Evolutionary conservation across 805 yeast genomes (phyloP).

Genomic region (Saturnispora mendoncae): DNA sequence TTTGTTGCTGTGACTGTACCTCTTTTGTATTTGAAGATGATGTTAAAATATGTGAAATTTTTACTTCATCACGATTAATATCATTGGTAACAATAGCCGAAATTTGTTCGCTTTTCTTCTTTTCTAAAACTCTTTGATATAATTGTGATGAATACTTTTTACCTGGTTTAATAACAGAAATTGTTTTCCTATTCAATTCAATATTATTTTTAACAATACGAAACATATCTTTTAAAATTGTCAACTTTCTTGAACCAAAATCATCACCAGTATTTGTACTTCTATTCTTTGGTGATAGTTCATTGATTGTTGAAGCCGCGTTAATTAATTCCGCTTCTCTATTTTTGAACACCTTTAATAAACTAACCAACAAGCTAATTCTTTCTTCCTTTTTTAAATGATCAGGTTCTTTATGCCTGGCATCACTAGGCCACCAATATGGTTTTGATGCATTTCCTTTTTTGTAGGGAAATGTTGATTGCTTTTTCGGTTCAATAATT

Average conservation of each 20-base stretch:
- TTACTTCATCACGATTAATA: background rate
- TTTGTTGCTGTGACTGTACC: background rate
- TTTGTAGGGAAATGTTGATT: slow-evolving; percentile 55
- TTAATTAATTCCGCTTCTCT: slow-evolving; percentile 18
- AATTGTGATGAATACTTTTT: slow-evolving; percentile 24
- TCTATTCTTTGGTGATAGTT: slow-evolving; percentile 15
- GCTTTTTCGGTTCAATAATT: slow-evolving; percentile 57
- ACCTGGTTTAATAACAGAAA: slow-evolving; percentile 26
- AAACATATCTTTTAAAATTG: slow-evolving; percentile 22
- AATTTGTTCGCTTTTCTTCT: background rate
- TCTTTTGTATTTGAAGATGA: background rate
- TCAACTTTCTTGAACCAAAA: slow-evolving; percentile 18
- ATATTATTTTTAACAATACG: slow-evolving; percentile 14
- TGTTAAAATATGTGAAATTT: background rate
- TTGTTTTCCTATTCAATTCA: background rate
- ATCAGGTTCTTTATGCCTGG: slow-evolving; percentile 65
- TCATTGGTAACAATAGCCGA: background rate
- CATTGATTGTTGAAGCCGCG: slow-evolving; percentile 21
- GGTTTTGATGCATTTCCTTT: slow-evolving; percentile 43
- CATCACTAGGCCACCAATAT: slow-evolving; percentile 59
- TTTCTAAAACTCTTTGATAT: slow-evolving; percentile 12
- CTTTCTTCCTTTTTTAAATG: slow-evolving; percentile 57
- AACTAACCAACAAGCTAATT: slow-evolving; percentile 36
- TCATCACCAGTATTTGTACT: slow-evolving; percentile 16
- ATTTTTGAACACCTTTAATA: slow-evolving; percentile 26